Conservation (phyloP, 164 flowering plant species). For the Brasenia schreberi region DNA sequence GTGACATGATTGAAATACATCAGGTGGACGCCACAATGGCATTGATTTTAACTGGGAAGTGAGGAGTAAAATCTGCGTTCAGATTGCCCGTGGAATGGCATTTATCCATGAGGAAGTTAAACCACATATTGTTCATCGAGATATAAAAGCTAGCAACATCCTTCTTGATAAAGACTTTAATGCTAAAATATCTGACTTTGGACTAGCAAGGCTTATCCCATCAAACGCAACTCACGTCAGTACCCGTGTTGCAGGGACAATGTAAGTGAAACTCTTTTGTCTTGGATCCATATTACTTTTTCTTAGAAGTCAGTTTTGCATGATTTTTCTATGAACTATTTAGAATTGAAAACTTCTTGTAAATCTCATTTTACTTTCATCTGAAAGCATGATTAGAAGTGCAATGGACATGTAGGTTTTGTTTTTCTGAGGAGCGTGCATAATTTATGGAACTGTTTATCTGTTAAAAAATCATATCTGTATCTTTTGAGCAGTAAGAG, state of each 20-base stretch:
- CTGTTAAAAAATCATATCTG: neutral
- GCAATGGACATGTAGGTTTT: neutral
- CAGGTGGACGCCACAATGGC: conserved; percentile 41
- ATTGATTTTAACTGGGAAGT: conserved; percentile 64
- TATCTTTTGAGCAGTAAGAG: neutral
- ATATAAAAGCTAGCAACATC: conserved; percentile 95
- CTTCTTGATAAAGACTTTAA: conserved; percentile 71
- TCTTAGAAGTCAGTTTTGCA: neutral
- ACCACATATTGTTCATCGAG: conserved; percentile 84
- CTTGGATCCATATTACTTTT: neutral
- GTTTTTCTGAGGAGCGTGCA: neutral
- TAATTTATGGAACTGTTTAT: neutral
- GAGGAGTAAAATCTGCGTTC: conserved; percentile 51
- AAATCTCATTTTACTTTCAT: neutral
- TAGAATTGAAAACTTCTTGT: neutral
- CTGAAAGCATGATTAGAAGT: neutral
- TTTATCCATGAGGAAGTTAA: conserved; percentile 84
- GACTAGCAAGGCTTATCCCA: conserved; percentile 88
- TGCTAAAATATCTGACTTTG: conserved; percentile 88
- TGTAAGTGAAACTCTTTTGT: conserved; percentile 39
- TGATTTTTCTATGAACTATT: neutral
- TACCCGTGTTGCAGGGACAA: conserved; percentile 95
- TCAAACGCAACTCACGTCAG: conserved; percentile 80
- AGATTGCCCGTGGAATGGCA: conserved; percentile 80
- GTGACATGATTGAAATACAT: neutral